Evolutionary conservation across 78 protist species (phyloP).

Genomic region (Pigoraptor vietnamica): DNA sequence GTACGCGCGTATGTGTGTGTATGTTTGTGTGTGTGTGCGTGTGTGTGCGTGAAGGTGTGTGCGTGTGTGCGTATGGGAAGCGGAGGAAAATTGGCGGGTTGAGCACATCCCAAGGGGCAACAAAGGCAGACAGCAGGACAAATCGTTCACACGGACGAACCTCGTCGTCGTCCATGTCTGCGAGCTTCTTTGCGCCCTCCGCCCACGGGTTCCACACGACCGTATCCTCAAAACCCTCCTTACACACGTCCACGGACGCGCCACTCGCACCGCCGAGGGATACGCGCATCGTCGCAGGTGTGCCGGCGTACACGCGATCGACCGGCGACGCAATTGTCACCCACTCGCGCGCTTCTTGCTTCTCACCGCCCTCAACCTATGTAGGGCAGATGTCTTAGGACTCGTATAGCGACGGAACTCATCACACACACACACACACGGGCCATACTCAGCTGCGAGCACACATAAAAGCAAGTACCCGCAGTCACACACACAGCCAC

Average conservation of each 20-base stretch:
- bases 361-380: background rate
- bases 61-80: too few relatives aligned
- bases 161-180: conserved; percentile 16
- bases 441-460: background rate
- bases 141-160: background rate
- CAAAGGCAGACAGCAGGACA: too few relatives aligned
- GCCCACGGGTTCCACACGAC: conserved; percentile 37
- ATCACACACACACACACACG: too few relatives aligned
- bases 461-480: background rate
- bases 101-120: too few relatives aligned
- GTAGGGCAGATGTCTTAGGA: background rate
- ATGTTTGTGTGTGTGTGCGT: too few relatives aligned
- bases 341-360: background rate
- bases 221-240: background rate
- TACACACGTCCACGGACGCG: background rate
- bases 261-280: background rate
- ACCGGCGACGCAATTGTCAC: background rate
- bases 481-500: background rate
- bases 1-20: too few relatives aligned
- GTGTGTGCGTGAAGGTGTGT: too few relatives aligned
- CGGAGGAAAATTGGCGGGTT: too few relatives aligned
- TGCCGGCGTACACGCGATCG: conserved; percentile 15
- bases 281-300: background rate
- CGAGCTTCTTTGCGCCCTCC: conserved; percentile 8
- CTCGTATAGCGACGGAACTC: too few relatives aligned